phyloP scores from a whole-genome alignment of 495 filamentous ascomycete genomes.

The Penicillium silybi region DNA sequence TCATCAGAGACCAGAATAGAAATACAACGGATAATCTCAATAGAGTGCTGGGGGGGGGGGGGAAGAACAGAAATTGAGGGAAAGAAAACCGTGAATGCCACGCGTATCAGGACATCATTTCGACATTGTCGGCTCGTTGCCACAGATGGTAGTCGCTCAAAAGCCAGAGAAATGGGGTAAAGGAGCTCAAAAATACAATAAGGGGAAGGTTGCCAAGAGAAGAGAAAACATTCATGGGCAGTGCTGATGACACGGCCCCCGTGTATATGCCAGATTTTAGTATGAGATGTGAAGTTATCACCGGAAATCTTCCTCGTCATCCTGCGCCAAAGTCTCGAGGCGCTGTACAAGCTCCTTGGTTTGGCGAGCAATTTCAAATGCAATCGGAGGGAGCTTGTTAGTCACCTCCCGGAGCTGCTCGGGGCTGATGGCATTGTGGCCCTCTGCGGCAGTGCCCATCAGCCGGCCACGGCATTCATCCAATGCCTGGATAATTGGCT shows the following conservation, averaged over 20 bases:
- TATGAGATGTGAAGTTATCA: constrained; percentile 11
- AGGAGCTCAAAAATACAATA: constrained; percentile 2
- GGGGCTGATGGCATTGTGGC: constrained; percentile 50
- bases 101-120: constrained; percentile 38
- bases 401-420: constrained; percentile 60
- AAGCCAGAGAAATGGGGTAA: constrained; percentile 20
- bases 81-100: constrained; percentile 27
- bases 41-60: background rate
- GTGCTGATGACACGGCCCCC: background rate
- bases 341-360: constrained; percentile 69
- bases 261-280: background rate
- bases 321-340: constrained; percentile 33
- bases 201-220: constrained; percentile 2
- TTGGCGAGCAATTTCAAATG: constrained; percentile 81
- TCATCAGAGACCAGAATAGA: background rate
- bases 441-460: constrained; percentile 61
- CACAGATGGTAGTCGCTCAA: constrained; percentile 38
- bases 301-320: constrained; percentile 42
- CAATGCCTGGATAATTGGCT: constrained; percentile 60
- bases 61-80: constrained; percentile 6
- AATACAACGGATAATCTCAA: constrained; percentile 10
- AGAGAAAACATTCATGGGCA: background rate
- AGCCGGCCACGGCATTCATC: constrained; percentile 62
- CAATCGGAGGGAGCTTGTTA: constrained; percentile 72
- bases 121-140: constrained; percentile 41